Percentiles rank a stretch among this genome's conserved stretches.
phyloP scores from a whole-genome alignment of 2,329 filamentous ascomycete genomes.

The Colletotrichum lentis region DNA sequence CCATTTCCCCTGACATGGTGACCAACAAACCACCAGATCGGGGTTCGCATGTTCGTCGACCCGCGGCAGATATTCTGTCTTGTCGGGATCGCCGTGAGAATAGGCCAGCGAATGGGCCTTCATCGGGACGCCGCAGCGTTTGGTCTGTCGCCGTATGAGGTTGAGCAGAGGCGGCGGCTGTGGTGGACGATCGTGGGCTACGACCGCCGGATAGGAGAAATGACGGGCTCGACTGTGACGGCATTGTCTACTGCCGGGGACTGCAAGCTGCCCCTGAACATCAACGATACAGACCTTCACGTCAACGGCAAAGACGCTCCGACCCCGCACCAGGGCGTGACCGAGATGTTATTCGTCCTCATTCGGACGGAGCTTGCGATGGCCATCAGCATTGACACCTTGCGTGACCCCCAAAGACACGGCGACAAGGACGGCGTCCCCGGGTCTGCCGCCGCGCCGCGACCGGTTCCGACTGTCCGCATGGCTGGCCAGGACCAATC shows the following conservation, averaged over 20 bases:
- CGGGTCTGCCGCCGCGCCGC: constrained; percentile 41
- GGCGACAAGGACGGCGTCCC: constrained; percentile 43
- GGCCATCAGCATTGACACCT: constrained; percentile 58
- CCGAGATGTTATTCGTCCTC: constrained; percentile 68
- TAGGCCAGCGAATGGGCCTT: constrained; percentile 74
- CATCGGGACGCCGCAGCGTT: constrained; percentile 68
- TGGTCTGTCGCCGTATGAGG: constrained; percentile 64
- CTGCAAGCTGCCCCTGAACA: constrained; percentile 66
- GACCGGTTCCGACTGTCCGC: constrained; percentile 50
- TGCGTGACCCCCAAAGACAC: constrained; percentile 46
- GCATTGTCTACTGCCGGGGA: constrained; percentile 63
- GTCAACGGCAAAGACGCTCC: constrained; percentile 64
- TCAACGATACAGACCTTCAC: constrained; percentile 69
- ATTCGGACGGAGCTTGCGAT: constrained; percentile 65
- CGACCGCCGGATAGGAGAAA: constrained; percentile 73
- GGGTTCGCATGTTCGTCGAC: constrained; percentile 66
- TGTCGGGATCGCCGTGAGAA: constrained; percentile 71
- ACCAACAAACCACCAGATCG: constrained; percentile 41
- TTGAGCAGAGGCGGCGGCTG: constrained; percentile 74
- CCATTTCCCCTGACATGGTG: neutral
- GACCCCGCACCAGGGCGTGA: constrained; percentile 58
- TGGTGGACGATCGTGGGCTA: constrained; percentile 78
- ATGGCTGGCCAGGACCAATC: constrained; percentile 60
- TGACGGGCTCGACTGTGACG: constrained; percentile 67
- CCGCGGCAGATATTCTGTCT: constrained; percentile 68